Evolutionary conservation across 2,329 filamentous ascomycete species (phyloP), one percentile per base, ranked within the genome.

Genomic region (Fusarium hostae): DNA sequence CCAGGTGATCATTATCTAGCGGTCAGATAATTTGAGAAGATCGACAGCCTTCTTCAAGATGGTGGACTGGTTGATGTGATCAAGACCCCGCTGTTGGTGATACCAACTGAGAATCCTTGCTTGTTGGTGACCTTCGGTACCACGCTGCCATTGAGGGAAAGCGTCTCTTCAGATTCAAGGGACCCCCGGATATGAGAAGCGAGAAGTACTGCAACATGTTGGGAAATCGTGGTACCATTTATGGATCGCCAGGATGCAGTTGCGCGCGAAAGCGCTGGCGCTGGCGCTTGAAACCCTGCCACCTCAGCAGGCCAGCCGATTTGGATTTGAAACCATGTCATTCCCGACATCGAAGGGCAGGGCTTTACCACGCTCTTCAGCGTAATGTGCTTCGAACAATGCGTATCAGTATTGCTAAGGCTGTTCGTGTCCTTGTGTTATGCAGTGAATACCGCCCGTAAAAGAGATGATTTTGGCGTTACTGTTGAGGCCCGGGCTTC

Each of bases 401-500:
- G 34, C 24, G 43, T 26, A 28, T 44, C 20, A 59, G 56, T 55
- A 60, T 45, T 47, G 32, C 54, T 44, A 41, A 47, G 47, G 47
- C 39, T 52, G 55, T 40, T 56, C 47, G 45, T 52, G 20, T 51
- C 39, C 39, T 62, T 43, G 40, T n/a, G 45, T 32, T 59, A 26
- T 51, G 40, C 30, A 28, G 40, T 58, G 37, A 50, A 41, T 44
- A 70, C 48, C 56, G 52, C 55, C 37, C 34, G 52, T 44, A 44
- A 50, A 30, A 34, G 24, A 41, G 52, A 43, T 44, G 35, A 59
- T 35, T 45, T 34, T 28, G 40, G 20, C 26, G 20, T 76, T 75
- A 77, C 69, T 76, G 70, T 34, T 63, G 68, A 45, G 63, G 65
- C 12, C 65, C 67, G 40, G 76, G 76, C 68, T 70, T 76, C 67